Conservation (phyloP, 1,139 yeast genomes). For the Pichia norvegensis region DNA sequence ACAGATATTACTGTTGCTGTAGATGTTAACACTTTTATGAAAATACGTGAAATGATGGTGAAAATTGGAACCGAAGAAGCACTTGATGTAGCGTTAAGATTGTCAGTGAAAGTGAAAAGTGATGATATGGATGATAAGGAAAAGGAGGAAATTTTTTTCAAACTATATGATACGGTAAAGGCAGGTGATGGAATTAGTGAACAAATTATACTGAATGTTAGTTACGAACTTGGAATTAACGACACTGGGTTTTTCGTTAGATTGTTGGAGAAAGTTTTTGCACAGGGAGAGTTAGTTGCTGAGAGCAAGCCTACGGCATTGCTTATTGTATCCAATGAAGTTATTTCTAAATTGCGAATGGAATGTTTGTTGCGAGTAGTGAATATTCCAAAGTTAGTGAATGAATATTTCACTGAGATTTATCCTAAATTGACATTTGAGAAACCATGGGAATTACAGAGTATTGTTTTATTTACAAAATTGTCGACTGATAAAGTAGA, state of each 20-base stretch:
- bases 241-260: conserved; percentile 1
- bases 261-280: neutral
- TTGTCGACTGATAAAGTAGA: conserved; percentile 1
- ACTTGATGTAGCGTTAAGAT: neutral
- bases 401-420: conserved; percentile 7
- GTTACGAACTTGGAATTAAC: conserved; percentile 7
- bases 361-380: neutral
- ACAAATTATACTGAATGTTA: conserved; percentile 12
- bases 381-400: neutral
- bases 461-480: conserved; percentile 13
- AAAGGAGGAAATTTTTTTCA: conserved; percentile 3
- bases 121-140: neutral
- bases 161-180: neutral
- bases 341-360: conserved; percentile 4
- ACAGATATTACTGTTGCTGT: neutral
- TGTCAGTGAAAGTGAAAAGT: conserved; percentile 3
- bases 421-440: conserved; percentile 8
- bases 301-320: conserved; percentile 5
- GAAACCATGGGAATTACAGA: conserved; percentile 15
- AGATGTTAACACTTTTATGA: conserved; percentile 1
- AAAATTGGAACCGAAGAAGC: neutral
- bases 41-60: neutral
- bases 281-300: neutral
- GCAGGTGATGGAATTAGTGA: conserved; percentile 2
- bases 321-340: conserved; percentile 12